Base-by-base conservation (phyloP, 768 basidiomycete genomes). In the Pleurotus tuoliensis region DNA sequence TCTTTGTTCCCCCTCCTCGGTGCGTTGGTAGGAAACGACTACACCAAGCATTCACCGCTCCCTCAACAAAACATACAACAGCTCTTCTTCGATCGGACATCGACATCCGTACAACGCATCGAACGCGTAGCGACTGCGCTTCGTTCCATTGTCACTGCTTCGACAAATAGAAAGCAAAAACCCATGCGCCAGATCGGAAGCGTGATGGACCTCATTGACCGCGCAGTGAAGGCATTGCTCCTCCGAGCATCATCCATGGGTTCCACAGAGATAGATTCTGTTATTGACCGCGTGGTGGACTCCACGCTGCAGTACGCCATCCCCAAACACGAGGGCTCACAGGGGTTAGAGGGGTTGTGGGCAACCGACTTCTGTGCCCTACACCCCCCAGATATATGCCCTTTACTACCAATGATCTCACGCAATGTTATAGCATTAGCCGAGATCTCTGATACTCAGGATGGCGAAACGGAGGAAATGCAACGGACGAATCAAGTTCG, bases 11-110 rank as follows among this genome's bases (percentile, higher is more conserved):
- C 92, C 1, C 77, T 94, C 5, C 73, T 93, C 3, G 89, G 84
- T 16, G 87, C 91, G 8, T 71, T 93, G 15, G 81, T 91, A 3
- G 92, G 92, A 48, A 92, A 92, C 63, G 92, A 93, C 67, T 93
- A 82, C 64, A 81, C 88, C 0, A 79, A 77, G 48, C 76, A 76
- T 58, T 67, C 71, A 11, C 77, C 81, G 46, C 71, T 78, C 5
- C 73, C 73, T 40, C 75, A 76, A 18, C 78, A 76, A 43, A 78
- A 76, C 58, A 71, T 82, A 7, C 87, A 84, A 64, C 75, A 72
- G 0, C 63, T 88, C 20, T 90, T 93, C 66, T 93, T 92, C 63
- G 84, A 88, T 47, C 75, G 80, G 37, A 70, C 74, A 20, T 70
- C 86, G 20, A 79, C 82, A 0, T 67, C 78, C 34, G 69, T 76